Evolutionary conservation across 108 stramenopile species (phyloP).

Genomic region (Fragilaria crotonensis): DNA sequence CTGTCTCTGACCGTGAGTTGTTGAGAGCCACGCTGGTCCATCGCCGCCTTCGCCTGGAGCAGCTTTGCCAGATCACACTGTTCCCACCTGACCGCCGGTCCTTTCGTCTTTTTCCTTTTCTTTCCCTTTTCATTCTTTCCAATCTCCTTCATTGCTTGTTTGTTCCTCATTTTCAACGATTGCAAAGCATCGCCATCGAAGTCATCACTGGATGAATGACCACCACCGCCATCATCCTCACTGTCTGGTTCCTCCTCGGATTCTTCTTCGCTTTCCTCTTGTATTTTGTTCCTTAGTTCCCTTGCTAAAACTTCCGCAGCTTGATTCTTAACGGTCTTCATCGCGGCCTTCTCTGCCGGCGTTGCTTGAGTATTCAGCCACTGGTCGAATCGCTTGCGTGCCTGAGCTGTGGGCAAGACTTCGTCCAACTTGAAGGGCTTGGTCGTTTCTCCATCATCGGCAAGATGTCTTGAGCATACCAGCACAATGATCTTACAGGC

Average conservation of each 20-base stretch:
- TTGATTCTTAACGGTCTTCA: background rate
- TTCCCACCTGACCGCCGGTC: background rate
- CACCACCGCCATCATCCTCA: too few relatives aligned
- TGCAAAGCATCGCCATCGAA: too few relatives aligned
- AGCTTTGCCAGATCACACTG: too few relatives aligned
- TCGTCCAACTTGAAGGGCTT: constrained; percentile 35
- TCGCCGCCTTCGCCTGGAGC: too few relatives aligned
- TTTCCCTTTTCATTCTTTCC: background rate
- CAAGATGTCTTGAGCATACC: constrained; percentile 56
- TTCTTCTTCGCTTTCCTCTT: background rate
- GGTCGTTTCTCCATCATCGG: constrained; percentile 56
- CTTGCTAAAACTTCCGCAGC: background rate
- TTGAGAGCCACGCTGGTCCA: too few relatives aligned
- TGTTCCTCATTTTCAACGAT: too few relatives aligned
- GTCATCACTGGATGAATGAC: too few relatives aligned
- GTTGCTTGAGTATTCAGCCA: background rate
- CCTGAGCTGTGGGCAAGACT: background rate
- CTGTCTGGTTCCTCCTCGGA: background rate
- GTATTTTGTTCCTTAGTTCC: background rate
- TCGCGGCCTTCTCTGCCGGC: background rate
- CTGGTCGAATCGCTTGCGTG: background rate
- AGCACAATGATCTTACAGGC: constrained; percentile 67
- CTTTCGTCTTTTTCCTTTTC: background rate
- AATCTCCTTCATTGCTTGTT: background rate
- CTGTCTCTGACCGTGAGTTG: constrained; percentile 42